phyloP scores from a whole-genome alignment of 2,329 filamentous ascomycete genomes.

The Lecanicillium sp. region DNA sequence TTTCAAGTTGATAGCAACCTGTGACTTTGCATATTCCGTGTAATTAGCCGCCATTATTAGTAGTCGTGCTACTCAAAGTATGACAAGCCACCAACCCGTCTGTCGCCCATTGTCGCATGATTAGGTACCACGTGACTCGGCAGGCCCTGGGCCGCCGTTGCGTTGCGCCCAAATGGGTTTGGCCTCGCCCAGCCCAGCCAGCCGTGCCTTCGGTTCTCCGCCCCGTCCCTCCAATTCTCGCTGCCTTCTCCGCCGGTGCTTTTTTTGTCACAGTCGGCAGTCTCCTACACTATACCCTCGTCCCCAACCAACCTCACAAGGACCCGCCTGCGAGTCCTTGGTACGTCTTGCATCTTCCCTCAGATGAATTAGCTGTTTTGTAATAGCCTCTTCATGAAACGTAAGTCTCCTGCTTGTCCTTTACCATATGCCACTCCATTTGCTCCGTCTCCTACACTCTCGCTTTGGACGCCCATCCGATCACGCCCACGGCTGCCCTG shows the following conservation, averaged over 20 bases:
- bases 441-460: conserved; percentile 20
- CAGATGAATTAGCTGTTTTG: conserved; percentile 26
- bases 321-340: neutral
- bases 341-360: conserved; percentile 11
- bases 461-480: conserved; percentile 13
- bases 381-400: conserved; percentile 40
- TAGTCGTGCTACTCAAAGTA: too few species aligned
- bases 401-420: conserved; percentile 32
- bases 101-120: too few species aligned
- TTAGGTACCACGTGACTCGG: neutral
- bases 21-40: too few species aligned
- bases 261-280: conserved; percentile 25
- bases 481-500: neutral
- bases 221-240: conserved; percentile 29
- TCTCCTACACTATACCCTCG: conserved; percentile 25
- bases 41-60: too few species aligned
- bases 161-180: conserved; percentile 13
- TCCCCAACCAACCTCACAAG: conserved; percentile 11
- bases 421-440: conserved; percentile 13
- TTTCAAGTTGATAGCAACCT: too few species aligned
- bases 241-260: conserved; percentile 27
- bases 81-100: too few species aligned
- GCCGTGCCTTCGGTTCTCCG: conserved; percentile 20
- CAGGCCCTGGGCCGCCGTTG: neutral
- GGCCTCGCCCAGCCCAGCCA: conserved; percentile 17